Evolutionary conservation across 108 stramenopile genomes (phyloP).

Genomic region (Pseudonitzschia multistriata): DNA sequence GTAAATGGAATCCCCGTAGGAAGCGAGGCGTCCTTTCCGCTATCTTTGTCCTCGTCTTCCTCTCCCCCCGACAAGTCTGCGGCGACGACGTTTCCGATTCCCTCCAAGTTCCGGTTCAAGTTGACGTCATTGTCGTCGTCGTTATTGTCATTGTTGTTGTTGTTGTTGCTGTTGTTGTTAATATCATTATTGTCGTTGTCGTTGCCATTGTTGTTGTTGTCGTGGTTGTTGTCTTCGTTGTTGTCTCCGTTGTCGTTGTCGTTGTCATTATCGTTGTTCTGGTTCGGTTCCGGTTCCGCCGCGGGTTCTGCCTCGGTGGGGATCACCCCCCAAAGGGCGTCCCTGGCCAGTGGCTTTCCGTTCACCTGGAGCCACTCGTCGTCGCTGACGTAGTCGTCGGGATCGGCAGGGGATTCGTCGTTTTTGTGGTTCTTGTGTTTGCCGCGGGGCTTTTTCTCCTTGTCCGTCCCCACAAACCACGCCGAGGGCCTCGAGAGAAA

Average conservation of each 20-base stretch:
- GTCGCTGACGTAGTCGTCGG: conserved; percentile 38
- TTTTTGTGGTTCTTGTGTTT: not conserved
- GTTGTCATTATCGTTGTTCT: conserved; percentile 18
- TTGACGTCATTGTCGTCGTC: not conserved
- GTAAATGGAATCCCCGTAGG: conserved; percentile 42
- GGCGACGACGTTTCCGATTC: conserved; percentile 28
- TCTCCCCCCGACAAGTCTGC: conserved; percentile 30
- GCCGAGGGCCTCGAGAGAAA: no score
- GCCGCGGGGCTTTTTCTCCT: not conserved
- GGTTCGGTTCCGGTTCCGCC: conserved; percentile 14
- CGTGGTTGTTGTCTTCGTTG: conserved; percentile 25
- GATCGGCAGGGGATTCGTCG: conserved; percentile 1
- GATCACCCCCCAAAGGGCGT: conserved; percentile 19
- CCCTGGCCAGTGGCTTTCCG: not conserved
- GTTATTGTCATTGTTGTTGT: not conserved
- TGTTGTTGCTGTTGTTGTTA: conserved; percentile 11
- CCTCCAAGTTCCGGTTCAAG: no score
- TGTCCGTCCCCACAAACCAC: not conserved
- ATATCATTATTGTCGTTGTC: conserved; percentile 15
- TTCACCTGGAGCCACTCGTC: conserved; percentile 36
- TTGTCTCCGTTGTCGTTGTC: conserved; percentile 1
- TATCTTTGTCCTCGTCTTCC: not conserved
- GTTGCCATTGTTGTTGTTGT: conserved; percentile 21
- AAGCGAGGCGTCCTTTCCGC: not conserved
- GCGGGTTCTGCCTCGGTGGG: not conserved